These are phyloP conservation scores for Plantago coronopus DNA, from an alignment of 305 asterid species.

Conservation along the genomic window DNA sequence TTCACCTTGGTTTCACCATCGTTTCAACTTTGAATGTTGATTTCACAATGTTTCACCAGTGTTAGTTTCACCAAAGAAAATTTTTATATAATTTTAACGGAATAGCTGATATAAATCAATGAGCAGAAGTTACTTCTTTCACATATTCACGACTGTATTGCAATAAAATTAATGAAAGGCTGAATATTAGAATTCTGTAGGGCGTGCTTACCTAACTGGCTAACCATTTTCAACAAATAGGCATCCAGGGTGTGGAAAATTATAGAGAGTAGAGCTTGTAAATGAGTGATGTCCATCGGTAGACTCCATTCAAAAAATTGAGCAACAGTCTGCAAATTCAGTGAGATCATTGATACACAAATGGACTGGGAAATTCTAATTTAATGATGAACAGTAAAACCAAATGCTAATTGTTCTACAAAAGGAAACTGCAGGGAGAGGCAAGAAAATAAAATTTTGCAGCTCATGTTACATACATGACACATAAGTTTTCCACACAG, in stretches of 20 bases:
- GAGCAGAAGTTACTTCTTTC: conserved; percentile 6
- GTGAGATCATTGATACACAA: conserved; percentile 23
- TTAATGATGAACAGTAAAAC: conserved; percentile 11
- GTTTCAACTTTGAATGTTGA: too few relatives aligned
- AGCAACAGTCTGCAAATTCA: conserved; percentile 81
- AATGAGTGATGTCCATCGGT: conserved; percentile 89
- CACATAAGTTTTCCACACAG: not conserved
- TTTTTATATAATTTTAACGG: not conserved
- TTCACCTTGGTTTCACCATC: too few relatives aligned
- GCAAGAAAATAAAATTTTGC: conserved; percentile 6
- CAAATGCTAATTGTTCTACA: conserved; percentile 11
- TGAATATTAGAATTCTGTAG: conserved; percentile 8
- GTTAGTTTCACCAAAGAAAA: too few relatives aligned
- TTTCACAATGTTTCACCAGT: too few relatives aligned
- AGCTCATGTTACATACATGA: conserved; percentile 5
- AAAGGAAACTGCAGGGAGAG: conserved; percentile 11
- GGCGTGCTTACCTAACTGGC: conserved; percentile 65
- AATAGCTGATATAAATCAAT: conserved; percentile 11
- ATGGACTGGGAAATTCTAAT: not conserved
- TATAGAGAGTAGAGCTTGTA: conserved; percentile 87
- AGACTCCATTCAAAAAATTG: conserved; percentile 83
- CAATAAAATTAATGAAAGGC: conserved; percentile 1
- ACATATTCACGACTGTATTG: conserved; percentile 9
- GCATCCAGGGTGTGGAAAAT: conserved; percentile 86
- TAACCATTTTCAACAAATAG: conserved; percentile 63